These are phyloP conservation scores for Nothophytophthora sp. DNA, from an alignment of 352 stramenopile species.

Conservation along the genomic window DNA sequence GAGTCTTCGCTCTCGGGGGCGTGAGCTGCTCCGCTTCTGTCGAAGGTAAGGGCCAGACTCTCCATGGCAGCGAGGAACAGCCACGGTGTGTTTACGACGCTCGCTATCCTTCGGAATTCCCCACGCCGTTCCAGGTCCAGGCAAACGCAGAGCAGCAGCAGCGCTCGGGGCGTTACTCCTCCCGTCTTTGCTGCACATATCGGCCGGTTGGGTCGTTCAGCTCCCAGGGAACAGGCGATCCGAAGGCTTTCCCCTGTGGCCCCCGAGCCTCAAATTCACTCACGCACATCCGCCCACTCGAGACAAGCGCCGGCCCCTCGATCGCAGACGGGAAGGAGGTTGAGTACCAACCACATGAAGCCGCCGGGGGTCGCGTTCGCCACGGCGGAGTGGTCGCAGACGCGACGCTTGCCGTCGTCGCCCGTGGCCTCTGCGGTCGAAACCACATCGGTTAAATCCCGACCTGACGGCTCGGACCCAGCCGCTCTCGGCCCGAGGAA, in stretches of 20 bases:
- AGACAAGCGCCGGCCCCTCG: slow-evolving; percentile 25
- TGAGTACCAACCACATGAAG: slow-evolving; percentile 35
- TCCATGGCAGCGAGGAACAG: too few species aligned
- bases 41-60: too few species aligned
- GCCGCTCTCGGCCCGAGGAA: slow-evolving; percentile 9
- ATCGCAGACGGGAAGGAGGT: slow-evolving; percentile 29
- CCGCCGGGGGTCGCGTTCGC: not conserved
- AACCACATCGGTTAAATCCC: slow-evolving; percentile 16
- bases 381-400: slow-evolving; percentile 19
- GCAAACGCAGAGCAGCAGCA: too few species aligned
- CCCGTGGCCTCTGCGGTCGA: slow-evolving; percentile 13
- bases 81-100: too few species aligned
- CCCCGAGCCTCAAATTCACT: slow-evolving; percentile 22
- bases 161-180: slow-evolving; percentile 18
- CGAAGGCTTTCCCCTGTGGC: slow-evolving; percentile 10
- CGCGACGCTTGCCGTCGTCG: not conserved
- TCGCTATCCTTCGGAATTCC: not conserved
- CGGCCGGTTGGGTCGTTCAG: too few species aligned
- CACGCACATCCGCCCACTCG: slow-evolving; percentile 4
- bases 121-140: too few species aligned
- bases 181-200: slow-evolving; percentile 15
- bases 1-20: too few species aligned
- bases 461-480: slow-evolving; percentile 9
- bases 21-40: too few species aligned
- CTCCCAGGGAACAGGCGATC: not conserved